phyloP scores from a whole-genome alignment of 2,329 filamentous ascomycete genomes.

The Xylariaceae sp. region DNA sequence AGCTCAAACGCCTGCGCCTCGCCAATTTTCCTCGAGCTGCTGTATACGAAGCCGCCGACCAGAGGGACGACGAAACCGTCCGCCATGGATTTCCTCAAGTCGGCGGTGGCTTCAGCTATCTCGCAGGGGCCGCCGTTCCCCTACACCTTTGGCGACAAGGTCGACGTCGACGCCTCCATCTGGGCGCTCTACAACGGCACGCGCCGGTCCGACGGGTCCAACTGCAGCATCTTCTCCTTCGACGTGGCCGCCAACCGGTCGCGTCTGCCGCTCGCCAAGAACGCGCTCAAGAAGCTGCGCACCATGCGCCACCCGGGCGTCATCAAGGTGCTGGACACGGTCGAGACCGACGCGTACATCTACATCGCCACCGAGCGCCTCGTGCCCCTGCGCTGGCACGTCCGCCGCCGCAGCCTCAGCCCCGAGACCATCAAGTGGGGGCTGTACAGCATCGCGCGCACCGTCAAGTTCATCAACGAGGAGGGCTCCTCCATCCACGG shows the following conservation, averaged over 20 bases:
- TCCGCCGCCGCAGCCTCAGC: constrained; percentile 77
- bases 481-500: constrained; percentile 91
- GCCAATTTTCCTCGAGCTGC: too few relatives aligned
- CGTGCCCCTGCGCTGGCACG: constrained; percentile 80
- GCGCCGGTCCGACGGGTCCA: constrained; percentile 83
- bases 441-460: constrained; percentile 77
- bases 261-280: constrained; percentile 78
- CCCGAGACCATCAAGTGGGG: constrained; percentile 98
- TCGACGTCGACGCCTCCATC: constrained; percentile 87
- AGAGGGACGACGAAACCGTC: neutral
- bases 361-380: constrained; percentile 94
- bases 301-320: constrained; percentile 92
- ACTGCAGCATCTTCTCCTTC: constrained; percentile 96
- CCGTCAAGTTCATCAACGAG: constrained; percentile 90
- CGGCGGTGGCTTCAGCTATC: constrained; percentile 92
- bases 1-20: too few relatives aligned
- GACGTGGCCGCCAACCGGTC: constrained; percentile 76
- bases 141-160: constrained; percentile 85
- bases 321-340: constrained; percentile 86
- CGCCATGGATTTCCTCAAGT: constrained; percentile 94
- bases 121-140: constrained; percentile 90
- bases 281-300: constrained; percentile 87
- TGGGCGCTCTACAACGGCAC: constrained; percentile 96
- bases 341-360: constrained; percentile 93
- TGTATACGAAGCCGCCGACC: constrained; percentile 1